Evolutionary conservation across 305 asterid species (phyloP).

Genomic region (Fraxinus angustifolia): DNA sequence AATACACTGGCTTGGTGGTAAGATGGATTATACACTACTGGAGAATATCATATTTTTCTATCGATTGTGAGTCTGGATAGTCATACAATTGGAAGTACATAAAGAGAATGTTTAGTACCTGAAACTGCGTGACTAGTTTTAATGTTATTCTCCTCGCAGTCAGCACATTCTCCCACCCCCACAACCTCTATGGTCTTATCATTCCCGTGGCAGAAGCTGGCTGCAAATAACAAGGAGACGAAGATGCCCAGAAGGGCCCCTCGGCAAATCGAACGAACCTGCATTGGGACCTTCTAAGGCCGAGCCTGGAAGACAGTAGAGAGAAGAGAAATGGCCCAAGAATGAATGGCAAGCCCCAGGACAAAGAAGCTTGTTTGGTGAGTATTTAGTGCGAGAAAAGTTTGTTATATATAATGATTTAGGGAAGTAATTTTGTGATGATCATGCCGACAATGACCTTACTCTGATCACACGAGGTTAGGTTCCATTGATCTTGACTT

Average conservation of each 20-base stretch:
- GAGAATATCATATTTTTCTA: background rate
- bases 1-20: background rate
- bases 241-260: constrained; percentile 34
- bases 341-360: constrained; percentile 10
- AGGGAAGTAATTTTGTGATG: background rate
- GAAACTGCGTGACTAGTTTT: constrained; percentile 36
- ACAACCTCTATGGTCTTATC: constrained; percentile 55
- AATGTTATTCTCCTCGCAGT: constrained; percentile 39
- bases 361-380: constrained; percentile 12
- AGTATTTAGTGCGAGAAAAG: constrained; percentile 2
- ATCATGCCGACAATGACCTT: constrained; percentile 48
- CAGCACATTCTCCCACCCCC: constrained; percentile 53
- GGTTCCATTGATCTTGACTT: constrained; percentile 54
- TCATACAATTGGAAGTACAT: background rate
- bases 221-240: constrained; percentile 36
- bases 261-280: constrained; percentile 44
- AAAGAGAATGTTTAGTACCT: constrained; percentile 11
- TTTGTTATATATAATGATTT: constrained; percentile 30
- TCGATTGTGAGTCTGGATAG: background rate
- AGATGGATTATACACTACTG: background rate
- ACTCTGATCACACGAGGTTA: constrained; percentile 66
- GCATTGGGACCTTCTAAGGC: constrained; percentile 29
- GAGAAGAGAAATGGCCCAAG: background rate
- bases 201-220: constrained; percentile 44
- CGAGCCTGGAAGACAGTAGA: background rate